Evolutionary conservation across 2,329 filamentous ascomycete genomes (phyloP).

Genomic region (Hirsutella minnesotensis): DNA sequence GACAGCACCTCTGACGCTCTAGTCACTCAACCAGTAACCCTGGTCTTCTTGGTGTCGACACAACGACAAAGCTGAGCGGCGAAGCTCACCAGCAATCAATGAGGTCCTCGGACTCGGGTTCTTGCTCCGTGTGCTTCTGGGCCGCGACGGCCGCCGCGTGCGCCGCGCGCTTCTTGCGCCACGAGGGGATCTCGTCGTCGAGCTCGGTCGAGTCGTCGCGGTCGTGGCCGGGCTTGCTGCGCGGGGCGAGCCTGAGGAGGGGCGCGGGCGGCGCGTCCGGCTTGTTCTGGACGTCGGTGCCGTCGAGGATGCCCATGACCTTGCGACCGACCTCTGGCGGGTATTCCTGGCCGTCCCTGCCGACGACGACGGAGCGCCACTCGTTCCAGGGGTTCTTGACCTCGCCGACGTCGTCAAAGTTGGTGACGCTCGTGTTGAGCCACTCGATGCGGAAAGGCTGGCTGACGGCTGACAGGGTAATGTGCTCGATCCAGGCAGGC

Average conservation of each 20-base stretch:
- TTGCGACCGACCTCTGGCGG: constrained; percentile 7
- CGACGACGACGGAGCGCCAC: constrained; percentile 24
- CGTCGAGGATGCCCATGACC: constrained; percentile 8
- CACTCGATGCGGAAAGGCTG: constrained; percentile 41
- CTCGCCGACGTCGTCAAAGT: constrained; percentile 32
- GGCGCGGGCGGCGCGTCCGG: background rate
- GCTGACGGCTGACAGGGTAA: constrained; percentile 34
- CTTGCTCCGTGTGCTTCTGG: no score
- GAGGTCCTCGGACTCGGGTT: no score
- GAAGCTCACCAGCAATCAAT: no score
- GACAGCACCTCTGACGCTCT: no score
- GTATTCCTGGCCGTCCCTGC: constrained; percentile 12
- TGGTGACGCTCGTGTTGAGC: constrained; percentile 33
- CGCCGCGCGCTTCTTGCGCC: no score
- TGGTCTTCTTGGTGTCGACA: no score
- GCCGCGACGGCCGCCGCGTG: no score
- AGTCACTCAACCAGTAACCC: no score
- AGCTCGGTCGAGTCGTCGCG: no score
- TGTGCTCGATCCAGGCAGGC: constrained; percentile 31
- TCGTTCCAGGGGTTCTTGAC: constrained; percentile 40
- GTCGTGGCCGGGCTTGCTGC: background rate
- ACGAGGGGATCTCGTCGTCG: no score
- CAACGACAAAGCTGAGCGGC: no score
- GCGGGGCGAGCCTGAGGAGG: background rate
- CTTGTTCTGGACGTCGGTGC: background rate